Evolutionary conservation across 192 early-diverging fungal species (phyloP), one percentile per base, ranked within the genome.

Genomic region (Coemansia sp.): DNA sequence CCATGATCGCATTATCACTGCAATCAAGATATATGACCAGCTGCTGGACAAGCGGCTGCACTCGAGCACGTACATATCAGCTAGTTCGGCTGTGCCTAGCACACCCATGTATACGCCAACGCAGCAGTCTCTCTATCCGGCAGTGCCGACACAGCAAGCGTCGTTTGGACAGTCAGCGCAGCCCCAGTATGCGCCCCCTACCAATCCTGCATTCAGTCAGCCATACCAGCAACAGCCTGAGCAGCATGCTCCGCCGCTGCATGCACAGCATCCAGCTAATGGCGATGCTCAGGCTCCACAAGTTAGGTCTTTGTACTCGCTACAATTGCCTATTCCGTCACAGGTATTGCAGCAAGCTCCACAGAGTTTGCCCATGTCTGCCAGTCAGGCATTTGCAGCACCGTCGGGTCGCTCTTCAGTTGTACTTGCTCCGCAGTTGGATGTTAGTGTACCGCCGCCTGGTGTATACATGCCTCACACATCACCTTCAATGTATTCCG

Each of bases 11-110:
- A 82, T 98, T 23, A 76, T 87, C 26, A 84, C 84, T 17, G 94
- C 92, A 18, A 83, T 92, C 14, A 89, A 86, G 66, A 84, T 89
- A 21, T 98, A 97, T 57, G 95, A 98, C 71, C 85, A 86, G 51
- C 69, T 98, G 48, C 70, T 98, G 56, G 89, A 94, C 58, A 89
- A 90, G 71, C 81, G 86, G 25, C 73, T 91, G 56, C 75, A 73
- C n/a, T 76, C 73, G 15, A 79, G 73, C 64, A 47, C 81, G 42
- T 76, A 63, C 58, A 51, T 60, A 4, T 52, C 48, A 26, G 36
- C 50, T 14, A 31, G 57, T 17, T 51, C 76, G 6, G 31, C 62
- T 4, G 56, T 75, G 24, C 61, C 58, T 17, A 52, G 23, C 40
- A 55, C 44, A 64, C 20, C 47, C 11, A 62, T 46, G 26, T 64